Evolutionary conservation across 192 early-diverging fungal species (phyloP).

Genomic region (Coemansia umbellata): DNA sequence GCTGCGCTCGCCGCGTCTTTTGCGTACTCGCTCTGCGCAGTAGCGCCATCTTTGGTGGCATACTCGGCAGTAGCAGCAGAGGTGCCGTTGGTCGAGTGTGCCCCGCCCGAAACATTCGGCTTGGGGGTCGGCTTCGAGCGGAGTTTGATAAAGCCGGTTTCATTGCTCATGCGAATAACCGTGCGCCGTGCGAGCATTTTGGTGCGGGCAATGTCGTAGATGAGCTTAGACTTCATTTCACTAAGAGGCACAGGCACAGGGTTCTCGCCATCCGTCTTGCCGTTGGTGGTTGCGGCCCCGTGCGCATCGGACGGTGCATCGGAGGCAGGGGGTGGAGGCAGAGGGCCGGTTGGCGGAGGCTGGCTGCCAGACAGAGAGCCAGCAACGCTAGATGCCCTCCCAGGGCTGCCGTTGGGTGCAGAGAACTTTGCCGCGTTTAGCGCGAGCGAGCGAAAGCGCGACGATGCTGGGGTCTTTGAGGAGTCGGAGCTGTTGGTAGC

Average conservation of each 20-base stretch:
- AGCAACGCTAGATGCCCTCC: not conserved
- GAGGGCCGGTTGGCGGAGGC: slow-evolving; percentile 2
- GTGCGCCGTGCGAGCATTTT: slow-evolving; percentile 42
- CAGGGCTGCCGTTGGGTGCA: not conserved
- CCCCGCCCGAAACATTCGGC: not conserved
- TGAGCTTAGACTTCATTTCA: slow-evolving; percentile 27
- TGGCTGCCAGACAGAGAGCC: not conserved
- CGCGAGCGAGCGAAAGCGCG: slow-evolving; percentile 32
- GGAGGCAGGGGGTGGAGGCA: slow-evolving; percentile 5
- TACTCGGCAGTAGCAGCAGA: not conserved
- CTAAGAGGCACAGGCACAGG: slow-evolving; percentile 1
- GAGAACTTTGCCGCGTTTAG: slow-evolving; percentile 19
- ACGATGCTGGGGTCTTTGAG: slow-evolving; percentile 6
- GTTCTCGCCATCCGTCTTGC: not conserved
- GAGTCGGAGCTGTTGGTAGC: not conserved
- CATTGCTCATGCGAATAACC: slow-evolving; percentile 38
- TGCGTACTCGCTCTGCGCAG: not conserved
- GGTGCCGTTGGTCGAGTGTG: slow-evolving; percentile 5
- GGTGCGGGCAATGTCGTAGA: slow-evolving; percentile 47
- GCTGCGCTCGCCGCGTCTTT: not conserved
- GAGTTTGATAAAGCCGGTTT: slow-evolving; percentile 47
- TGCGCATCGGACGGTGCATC: not conserved
- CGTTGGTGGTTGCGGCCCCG: slow-evolving; percentile 1
- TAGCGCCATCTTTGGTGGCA: not conserved
- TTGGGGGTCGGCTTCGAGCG: slow-evolving; percentile 26